Evolutionary conservation across 1,139 yeast genomes (phyloP), one percentile per base, ranked within the genome.

Genomic region (Wickerhamomyces sp.): DNA sequence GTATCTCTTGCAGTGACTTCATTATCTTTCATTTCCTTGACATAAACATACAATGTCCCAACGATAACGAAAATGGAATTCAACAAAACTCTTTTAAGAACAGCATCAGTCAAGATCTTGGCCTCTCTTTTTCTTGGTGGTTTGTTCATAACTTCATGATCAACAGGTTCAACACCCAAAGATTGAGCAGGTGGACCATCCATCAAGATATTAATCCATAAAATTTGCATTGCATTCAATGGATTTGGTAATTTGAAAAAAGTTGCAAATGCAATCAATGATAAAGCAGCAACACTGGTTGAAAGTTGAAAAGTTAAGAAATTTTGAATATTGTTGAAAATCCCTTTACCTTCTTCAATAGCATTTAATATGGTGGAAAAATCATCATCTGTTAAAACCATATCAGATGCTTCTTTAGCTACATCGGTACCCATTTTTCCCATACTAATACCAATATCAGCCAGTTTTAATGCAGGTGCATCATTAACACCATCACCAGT

Each of bases 101-200:
- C 81, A 14, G 74, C 70, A 14, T 63, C 61, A 6, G 96, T 89
- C 54, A 93, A 71, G 45, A 93, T 93, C 56, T 82, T 83, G 54
- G 90, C 97, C 46, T 77, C 74, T 62, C 97, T 81, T 47, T 81
- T 76, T 66, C 99, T 80, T 45, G 99, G 98, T 14, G 98, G 98
- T 61, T 86, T 86, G 52, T 76, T 79, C 98, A 93, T 91, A 36
- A 93, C 95, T 62, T 84, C 95, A 51, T 86, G 89, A 62, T 91
- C 98, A 27, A 91, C 98, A 1, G 97, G 95, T 67, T 93, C 99
- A 32, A 93, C 98, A 45, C 99, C 98, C 42, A 93, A 73, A 0
- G 96, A 87, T 67, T 93, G 99, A 0, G 99, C 99, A 5, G 99
- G 99, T 9, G 99, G 99, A 0, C 99, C 99, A 68, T 93, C 99